These are phyloP conservation scores for Fraxinus latifolia DNA, from an alignment of 305 asterid genomes.

Conservation along the genomic window DNA sequence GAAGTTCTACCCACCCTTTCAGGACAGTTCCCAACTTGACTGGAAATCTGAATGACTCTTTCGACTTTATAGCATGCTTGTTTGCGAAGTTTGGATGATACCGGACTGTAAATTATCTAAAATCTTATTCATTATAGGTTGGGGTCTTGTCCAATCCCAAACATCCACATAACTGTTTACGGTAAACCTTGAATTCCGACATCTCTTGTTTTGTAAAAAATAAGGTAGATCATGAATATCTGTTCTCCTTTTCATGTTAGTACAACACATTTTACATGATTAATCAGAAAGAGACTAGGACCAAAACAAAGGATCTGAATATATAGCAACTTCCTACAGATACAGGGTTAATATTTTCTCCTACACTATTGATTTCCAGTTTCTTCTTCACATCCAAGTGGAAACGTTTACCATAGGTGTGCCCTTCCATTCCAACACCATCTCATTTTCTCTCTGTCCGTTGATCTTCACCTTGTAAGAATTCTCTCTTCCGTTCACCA, in stretches of 20 bases:
- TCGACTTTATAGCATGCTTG: background rate
- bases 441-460: slow-evolving; percentile 25
- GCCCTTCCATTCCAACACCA: slow-evolving; percentile 33
- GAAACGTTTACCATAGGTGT: slow-evolving; percentile 27
- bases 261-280: background rate
- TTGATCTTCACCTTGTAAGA: slow-evolving; percentile 25
- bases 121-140: background rate
- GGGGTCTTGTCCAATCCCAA: background rate
- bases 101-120: background rate
- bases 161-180: background rate
- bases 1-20: background rate
- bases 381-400: slow-evolving; percentile 1
- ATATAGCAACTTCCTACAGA: background rate
- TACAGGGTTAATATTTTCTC: background rate
- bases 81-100: background rate
- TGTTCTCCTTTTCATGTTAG: background rate
- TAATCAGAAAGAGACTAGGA: background rate
- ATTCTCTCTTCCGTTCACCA: slow-evolving; percentile 27
- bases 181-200: background rate
- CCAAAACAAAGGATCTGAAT: background rate
- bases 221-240: background rate
- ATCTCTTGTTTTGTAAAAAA: background rate
- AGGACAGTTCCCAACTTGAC: background rate
- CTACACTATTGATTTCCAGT: background rate
- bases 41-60: background rate